Evolutionary conservation across 1,139 yeast genomes (phyloP).

Genomic region (Yarrowia galli): DNA sequence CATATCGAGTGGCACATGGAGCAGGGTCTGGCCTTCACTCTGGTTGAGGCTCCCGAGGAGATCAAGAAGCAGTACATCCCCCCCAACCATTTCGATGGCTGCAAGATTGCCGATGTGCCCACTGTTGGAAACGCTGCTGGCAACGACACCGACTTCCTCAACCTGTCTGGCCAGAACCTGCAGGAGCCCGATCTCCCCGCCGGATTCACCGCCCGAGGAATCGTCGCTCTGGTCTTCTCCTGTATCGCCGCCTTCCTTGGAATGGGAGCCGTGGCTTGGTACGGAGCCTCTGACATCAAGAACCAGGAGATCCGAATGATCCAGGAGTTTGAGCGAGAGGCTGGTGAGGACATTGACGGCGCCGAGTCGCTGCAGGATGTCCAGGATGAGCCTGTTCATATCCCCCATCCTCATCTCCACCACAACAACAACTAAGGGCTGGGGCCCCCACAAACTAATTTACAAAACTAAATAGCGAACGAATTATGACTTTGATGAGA

Average conservation of each 20-base stretch:
- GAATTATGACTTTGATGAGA: constrained; percentile 24
- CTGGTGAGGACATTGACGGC: constrained; percentile 43
- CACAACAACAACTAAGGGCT: constrained; percentile 9
- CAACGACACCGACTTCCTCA: constrained; percentile 64
- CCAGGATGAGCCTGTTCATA: constrained; percentile 33
- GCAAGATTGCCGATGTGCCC: constrained; percentile 61
- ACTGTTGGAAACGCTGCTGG: constrained; percentile 87
- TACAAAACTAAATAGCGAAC: constrained; percentile 21
- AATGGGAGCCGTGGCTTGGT: constrained; percentile 72
- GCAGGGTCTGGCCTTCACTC: constrained; percentile 80
- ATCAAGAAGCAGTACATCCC: constrained; percentile 63
- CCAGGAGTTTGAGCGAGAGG: constrained; percentile 43
- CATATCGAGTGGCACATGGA: constrained; percentile 94
- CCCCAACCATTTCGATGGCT: constrained; percentile 64
- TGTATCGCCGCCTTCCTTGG: constrained; percentile 82
- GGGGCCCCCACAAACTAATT: constrained; percentile 8
- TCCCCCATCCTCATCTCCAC: constrained; percentile 29
- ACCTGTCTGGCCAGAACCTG: constrained; percentile 74
- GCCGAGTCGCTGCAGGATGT: constrained; percentile 38
- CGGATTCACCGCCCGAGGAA: constrained; percentile 91
- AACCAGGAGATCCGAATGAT: constrained; percentile 44
- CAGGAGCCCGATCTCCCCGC: constrained; percentile 72
- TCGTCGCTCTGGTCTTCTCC: constrained; percentile 84
- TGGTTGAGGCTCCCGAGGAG: constrained; percentile 76
- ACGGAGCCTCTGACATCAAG: constrained; percentile 74